Evolutionary conservation across 352 stramenopile species (phyloP).

Genomic region (Phytophthora podocarpi): DNA sequence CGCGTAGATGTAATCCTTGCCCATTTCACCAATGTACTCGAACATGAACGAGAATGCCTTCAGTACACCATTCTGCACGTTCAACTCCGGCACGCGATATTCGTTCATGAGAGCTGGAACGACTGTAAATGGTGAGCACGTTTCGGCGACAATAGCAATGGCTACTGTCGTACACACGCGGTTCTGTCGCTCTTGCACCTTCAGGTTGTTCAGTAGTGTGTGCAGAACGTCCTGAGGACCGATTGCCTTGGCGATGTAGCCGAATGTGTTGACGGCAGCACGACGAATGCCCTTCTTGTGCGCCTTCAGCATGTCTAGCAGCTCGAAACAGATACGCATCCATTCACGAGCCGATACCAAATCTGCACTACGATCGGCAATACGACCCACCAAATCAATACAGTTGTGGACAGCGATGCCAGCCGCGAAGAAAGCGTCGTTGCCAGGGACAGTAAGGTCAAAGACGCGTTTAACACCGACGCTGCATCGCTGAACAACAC

Average conservation of each 20-base stretch:
- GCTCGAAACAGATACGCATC: constrained; percentile 99
- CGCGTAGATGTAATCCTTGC: constrained; percentile 99
- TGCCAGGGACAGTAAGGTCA: constrained; percentile 5
- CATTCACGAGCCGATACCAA: constrained; percentile 98
- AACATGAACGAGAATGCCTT: constrained; percentile 99
- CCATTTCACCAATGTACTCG: constrained; percentile 99
- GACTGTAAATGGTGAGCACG: constrained; percentile 99
- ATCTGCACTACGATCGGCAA: constrained; percentile 97
- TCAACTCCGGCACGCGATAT: constrained; percentile 99
- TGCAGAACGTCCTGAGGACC: constrained; percentile 99
- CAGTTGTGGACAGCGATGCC: constrained; percentile 6
- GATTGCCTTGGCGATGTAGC: constrained; percentile 99
- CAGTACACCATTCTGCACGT: constrained; percentile 99
- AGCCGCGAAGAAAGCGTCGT: constrained; percentile 1
- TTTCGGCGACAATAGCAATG: constrained; percentile 99
- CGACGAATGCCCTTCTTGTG: constrained; percentile 99
- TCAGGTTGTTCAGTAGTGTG: constrained; percentile 99
- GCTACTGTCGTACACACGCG: constrained; percentile 99
- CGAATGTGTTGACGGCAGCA: constrained; percentile 99
- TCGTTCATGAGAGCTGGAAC: constrained; percentile 99
- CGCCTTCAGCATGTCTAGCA: constrained; percentile 99
- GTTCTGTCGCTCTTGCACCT: constrained; percentile 99
- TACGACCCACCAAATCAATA: constrained; percentile 96
- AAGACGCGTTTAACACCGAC: constrained; percentile 1
- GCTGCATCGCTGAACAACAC: constrained; percentile 3